Evolutionary conservation across 139 green algal species (phyloP), one percentile per base, ranked within the genome.

Genomic region (Zygnema circumcarinatum): DNA sequence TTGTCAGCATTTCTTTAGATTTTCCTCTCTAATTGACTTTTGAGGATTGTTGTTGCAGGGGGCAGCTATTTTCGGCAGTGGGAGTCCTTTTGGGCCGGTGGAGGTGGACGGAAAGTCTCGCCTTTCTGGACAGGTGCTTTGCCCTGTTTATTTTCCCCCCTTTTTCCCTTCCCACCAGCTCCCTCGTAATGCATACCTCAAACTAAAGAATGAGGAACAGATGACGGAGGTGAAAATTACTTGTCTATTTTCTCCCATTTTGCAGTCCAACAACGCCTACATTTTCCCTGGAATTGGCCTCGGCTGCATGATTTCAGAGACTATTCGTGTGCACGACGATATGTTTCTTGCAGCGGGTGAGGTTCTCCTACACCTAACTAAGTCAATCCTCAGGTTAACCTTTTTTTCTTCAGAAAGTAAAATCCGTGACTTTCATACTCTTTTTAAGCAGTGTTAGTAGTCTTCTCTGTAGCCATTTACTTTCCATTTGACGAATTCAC

Each of bases 251-350:
- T n/a, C n/a, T n/a, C n/a, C n/a, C n/a, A n/a, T n/a, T n/a, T n/a
- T 91, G 31, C 91, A 93, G 81, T 79, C 67, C 31, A 93, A 93
- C 52, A 93, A 93, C 81, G 78, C 78, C 22, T 93, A 89, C 89
- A 84, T 93, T 38, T 93, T 93, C 80, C 90, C 90, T 0, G 91
- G 86, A 1, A 69, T 89, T 16, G 84, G 84, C 41, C 83, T 88
- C 33, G 84, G 76, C 31, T 31, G 25, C 29, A 88, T 89, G 22
- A 7, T 87, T 25, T 52, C 84, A 38, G 32, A 39, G 16, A 81
- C 76, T 41, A 32, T 69, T 36, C 83, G 78, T 0, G 62, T 87
- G 31, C 38, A 31, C n/a, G 84, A 89, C 3, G 84, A 88, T 32
- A 76, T 89, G 76, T 89, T 89, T 67, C 41, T 89, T 36, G 82